Evolutionary conservation across 805 yeast genomes (phyloP).

Genomic region (Ogataea populi-albae): DNA sequence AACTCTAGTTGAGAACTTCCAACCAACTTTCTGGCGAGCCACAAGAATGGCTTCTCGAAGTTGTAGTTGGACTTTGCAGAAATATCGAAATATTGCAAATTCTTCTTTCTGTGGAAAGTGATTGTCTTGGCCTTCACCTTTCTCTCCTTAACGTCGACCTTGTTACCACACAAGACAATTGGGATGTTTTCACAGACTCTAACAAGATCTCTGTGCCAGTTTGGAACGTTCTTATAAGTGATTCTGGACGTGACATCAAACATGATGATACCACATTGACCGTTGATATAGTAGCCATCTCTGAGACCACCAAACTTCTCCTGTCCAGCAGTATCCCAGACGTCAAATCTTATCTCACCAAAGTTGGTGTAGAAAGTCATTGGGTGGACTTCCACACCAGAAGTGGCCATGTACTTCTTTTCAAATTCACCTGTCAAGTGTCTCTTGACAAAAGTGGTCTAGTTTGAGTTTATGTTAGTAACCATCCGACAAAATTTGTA

Average conservation of each 20-base stretch:
- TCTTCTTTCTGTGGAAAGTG: constrained; percentile 99
- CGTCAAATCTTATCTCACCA: constrained; percentile 98
- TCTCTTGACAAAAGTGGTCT: constrained; percentile 99
- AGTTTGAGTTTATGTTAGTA: constrained; percentile 3
- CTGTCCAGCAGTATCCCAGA: constrained; percentile 99
- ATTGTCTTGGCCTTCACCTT: constrained; percentile 99
- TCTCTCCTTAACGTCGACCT: constrained; percentile 99
- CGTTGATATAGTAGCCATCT: constrained; percentile 99
- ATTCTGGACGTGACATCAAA: constrained; percentile 99
- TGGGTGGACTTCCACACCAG: constrained; percentile 99
- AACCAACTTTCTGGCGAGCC: constrained; percentile 99
- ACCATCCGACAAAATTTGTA: too few species aligned
- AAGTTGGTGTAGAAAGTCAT: constrained; percentile 96
- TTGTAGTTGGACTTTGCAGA: constrained; percentile 99
- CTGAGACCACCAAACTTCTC: constrained; percentile 99
- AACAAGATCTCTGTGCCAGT: constrained; percentile 99
- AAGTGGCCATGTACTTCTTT: constrained; percentile 97
- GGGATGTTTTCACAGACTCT: constrained; percentile 99
- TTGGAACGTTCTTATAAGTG: constrained; percentile 99
- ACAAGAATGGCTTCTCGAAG: constrained; percentile 99
- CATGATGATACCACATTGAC: constrained; percentile 99
- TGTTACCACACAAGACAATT: constrained; percentile 98
- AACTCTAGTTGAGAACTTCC: constrained; percentile 98
- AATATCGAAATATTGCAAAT: constrained; percentile 98
- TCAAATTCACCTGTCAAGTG: constrained; percentile 99